Base-by-base conservation (phyloP, 176 grass and related monocot genomes). In the Panicum miliaceum region DNA sequence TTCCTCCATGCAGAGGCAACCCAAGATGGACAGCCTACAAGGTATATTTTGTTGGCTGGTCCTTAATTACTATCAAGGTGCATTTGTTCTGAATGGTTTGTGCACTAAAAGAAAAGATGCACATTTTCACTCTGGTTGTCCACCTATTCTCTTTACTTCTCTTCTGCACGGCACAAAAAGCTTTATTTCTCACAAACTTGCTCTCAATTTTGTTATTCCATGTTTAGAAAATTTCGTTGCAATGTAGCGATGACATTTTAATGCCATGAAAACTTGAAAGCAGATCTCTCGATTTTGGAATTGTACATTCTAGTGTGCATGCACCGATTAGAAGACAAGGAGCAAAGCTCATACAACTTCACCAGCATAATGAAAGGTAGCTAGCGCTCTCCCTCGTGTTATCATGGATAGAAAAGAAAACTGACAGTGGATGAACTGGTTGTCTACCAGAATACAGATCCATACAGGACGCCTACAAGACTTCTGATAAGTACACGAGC, bases 271-370 rank as follows among this genome's bases (percentile, higher is more conserved):
- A 76, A 85, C 79, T 20, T 86, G 53, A 68, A 76, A 68, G 23
- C 93, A 98, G 96, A 89, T 65, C 69, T 89, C 52, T 98, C 96
- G 25, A 93, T 98, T 80, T 80, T 98, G 87, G 95, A 98, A 76
- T 80, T 98, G 12, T 95, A 98, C 78, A 85, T 98, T 80, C 88
- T 98, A 64, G 92, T 98, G 36, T 98, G 95, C 89, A 98, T 98
- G 95, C 84, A 90, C 73, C 93, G 95, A 80, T 77, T 98, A 72
- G 90, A 98, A 80, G 78, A 73, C 78, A 98, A 98, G 84, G 95
- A 98, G 85, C 89, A 93, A 71, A 92, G 72, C 47, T 93, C 87
- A 34, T 93, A 90, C 87, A 98, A 95, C 85, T 98, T 98, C 84
- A 95, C 72, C 52, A 88, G 87, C 72, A 80, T 95, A 75, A 98